phyloP scores from a whole-genome alignment of 2,329 filamentous ascomycete species.

The Phoma herbarum region DNA sequence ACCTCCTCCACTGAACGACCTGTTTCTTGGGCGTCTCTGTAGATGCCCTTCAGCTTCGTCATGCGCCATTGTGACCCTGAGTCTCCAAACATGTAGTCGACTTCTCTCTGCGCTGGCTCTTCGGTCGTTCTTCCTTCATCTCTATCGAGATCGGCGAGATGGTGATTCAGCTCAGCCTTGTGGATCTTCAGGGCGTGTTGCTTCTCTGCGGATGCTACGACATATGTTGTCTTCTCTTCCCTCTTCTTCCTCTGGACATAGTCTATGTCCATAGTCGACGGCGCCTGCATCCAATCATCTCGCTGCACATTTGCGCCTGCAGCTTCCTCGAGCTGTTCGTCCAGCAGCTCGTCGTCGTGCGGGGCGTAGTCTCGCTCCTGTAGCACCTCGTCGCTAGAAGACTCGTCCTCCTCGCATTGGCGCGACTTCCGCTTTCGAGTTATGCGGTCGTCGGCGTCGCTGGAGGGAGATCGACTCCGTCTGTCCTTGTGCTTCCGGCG shows the following conservation, averaged over 20 bases:
- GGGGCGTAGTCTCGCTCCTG: conserved; percentile 57
- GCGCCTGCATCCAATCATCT: conserved; percentile 95
- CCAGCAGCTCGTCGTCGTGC: conserved; percentile 55
- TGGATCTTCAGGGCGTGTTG: conserved; percentile 78
- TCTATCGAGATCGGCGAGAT: conserved; percentile 67
- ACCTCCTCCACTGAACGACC: conserved; percentile 80
- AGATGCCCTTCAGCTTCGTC: conserved; percentile 90
- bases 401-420: conserved; percentile 45
- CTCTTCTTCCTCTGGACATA: conserved; percentile 73
- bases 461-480: conserved; percentile 39
- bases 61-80: conserved; percentile 92
- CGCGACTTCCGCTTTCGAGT: conserved; percentile 45
- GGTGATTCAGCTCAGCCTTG: conserved; percentile 79
- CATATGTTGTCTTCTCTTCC: conserved; percentile 54
- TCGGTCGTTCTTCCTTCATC: conserved; percentile 41
- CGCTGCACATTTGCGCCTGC: conserved; percentile 63
- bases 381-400: conserved; percentile 44
- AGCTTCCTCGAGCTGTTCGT: conserved; percentile 52
- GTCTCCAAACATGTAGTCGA: conserved; percentile 89
- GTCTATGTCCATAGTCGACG: conserved; percentile 82
- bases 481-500: conserved; percentile 43
- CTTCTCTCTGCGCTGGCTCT: conserved; percentile 66
- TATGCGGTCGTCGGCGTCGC: conserved; percentile 47
- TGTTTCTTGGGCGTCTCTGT: conserved; percentile 77
- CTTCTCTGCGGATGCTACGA: conserved; percentile 59